These are phyloP conservation scores for Chrysopogon serrulatus DNA, from an alignment of 176 grass and related monocot species.

Conservation along the genomic window DNA sequence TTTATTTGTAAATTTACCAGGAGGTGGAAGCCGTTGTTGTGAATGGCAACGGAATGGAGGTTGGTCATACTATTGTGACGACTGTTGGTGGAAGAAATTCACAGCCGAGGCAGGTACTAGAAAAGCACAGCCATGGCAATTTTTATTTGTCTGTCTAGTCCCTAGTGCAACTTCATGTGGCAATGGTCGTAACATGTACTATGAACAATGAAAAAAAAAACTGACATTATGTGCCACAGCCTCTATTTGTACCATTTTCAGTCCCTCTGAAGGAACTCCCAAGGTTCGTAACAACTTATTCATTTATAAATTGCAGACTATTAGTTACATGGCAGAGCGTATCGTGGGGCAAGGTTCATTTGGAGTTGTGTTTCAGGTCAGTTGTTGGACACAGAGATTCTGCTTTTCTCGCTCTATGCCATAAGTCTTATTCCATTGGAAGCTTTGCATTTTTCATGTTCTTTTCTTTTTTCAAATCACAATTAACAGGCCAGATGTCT, in stretches of 20 bases:
- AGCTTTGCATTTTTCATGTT: not conserved
- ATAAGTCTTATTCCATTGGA: not conserved
- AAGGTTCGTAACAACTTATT: not conserved
- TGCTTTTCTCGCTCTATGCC: not conserved
- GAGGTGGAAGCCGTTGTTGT: slow-evolving; percentile 67
- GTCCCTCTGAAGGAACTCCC: not conserved
- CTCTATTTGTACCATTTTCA: not conserved
- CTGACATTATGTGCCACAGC: not conserved
- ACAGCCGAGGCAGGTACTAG: slow-evolving; percentile 70
- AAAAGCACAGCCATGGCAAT: not conserved
- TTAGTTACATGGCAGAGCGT: slow-evolving; percentile 87
- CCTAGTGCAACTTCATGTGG: not conserved
- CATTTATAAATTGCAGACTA: slow-evolving; percentile 51
- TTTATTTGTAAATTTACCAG: slow-evolving; percentile 26
- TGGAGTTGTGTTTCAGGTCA: slow-evolving; percentile 82
- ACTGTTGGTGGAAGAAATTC: slow-evolving; percentile 68
- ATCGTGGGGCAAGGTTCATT: slow-evolving; percentile 83
- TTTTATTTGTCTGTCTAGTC: not conserved
- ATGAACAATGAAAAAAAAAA: not conserved
- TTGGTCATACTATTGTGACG: slow-evolving; percentile 68
- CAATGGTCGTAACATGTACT: not conserved
- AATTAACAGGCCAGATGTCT: slow-evolving; percentile 65
- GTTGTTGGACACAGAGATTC: not conserved
- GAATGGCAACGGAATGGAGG: slow-evolving; percentile 68
- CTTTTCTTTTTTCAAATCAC: slow-evolving; percentile 2